A percentile compares a stretch with the other conserved stretches of the same genome.
These are phyloP conservation scores for Steccherinum ochraceum DNA, from an alignment of 768 basidiomycete genomes.

Conservation along the genomic window DNA sequence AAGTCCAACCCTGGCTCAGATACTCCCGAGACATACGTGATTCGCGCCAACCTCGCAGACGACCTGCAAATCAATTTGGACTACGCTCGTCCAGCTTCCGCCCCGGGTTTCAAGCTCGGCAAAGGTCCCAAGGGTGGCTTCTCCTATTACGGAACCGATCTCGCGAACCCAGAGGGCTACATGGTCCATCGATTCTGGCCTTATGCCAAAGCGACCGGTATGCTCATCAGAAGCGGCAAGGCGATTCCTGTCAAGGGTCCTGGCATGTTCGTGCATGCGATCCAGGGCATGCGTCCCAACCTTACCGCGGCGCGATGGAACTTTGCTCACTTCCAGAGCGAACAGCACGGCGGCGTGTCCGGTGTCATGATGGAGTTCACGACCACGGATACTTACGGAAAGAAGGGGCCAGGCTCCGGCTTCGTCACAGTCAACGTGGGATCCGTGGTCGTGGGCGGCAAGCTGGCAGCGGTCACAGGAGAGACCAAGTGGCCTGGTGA, in stretches of 20 bases:
- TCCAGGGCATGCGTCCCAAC: constrained; percentile 98
- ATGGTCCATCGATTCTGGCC: constrained; percentile 94
- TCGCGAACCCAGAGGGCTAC: constrained; percentile 69
- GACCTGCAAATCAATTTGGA: constrained; percentile 80
- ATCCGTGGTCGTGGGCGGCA: constrained; percentile 72
- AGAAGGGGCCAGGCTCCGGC: constrained; percentile 73
- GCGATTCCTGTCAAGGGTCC: constrained; percentile 51
- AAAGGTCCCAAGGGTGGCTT: constrained; percentile 82
- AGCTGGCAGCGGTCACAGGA: constrained; percentile 70
- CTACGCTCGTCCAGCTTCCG: constrained; percentile 57
- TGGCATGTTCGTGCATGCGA: constrained; percentile 91
- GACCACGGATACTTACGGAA: constrained; percentile 74
- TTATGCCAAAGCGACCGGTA: constrained; percentile 52
- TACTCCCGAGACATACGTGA: constrained; percentile 67
- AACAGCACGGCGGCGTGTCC: constrained; percentile 64
- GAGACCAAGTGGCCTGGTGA: constrained; percentile 76
- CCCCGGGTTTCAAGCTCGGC: constrained; percentile 89
- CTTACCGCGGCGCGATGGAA: constrained; percentile 93
- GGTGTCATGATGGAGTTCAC: constrained; percentile 96
- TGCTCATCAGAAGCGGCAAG: constrained; percentile 59
- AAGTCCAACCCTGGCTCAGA: constrained; percentile 51
- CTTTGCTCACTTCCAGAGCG: constrained; percentile 87
- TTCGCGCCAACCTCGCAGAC: constrained; percentile 72
- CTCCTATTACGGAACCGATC: constrained; percentile 78
- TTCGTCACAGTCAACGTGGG: constrained; percentile 84